Evolutionary conservation across 257 asterid species (phyloP), one percentile per base, ranked within the genome.

Genomic region (Lycium ferocissimum): DNA sequence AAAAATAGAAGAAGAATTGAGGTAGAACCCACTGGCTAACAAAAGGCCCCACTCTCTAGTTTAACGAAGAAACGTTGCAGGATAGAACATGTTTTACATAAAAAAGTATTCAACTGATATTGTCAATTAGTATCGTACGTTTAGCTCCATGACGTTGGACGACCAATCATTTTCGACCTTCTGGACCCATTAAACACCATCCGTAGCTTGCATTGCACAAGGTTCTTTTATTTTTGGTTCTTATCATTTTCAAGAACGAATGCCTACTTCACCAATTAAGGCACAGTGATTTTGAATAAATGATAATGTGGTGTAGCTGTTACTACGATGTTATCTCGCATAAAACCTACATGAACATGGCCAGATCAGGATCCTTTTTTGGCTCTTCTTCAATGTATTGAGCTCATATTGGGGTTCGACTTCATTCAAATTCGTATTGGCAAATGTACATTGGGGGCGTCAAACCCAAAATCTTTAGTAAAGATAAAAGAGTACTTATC

Each of bases 291-390:
- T 26, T 43, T 47, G 62, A 15, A 54, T 4, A 40, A 78, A 62
- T 53, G 88, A 62, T 37, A 51, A 83, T 15, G 15, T 45, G 56
- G 81, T 37, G 58, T 40, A 69, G 4, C 49, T 13, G 62, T 81
- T 17, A 1, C 43, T 20, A 22, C 65, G 7, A 66, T 78, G 67
- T 37, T 33, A 86, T 72, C 10, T 83, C 12, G 20, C 18, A 47
- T 69, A 53, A 40, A 47, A 26, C 73, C 78, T 71, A 37, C 58
- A 33, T 82, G 69, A 87, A 87, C 87, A 86, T 87, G 90, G 90
- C 88, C 88, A 85, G 88, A 37, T 83, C 84, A 83, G 33, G 33
- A 26, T 26, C 33, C 33, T 26, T 26, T 26, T 26, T 26, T 26
- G 33, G 33, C 33, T 26, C 33, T 26, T 26, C 33, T 26, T 26